Evolutionary conservation across 176 grass and related monocot species (phyloP).

Genomic region (Musa troglodytarum): DNA sequence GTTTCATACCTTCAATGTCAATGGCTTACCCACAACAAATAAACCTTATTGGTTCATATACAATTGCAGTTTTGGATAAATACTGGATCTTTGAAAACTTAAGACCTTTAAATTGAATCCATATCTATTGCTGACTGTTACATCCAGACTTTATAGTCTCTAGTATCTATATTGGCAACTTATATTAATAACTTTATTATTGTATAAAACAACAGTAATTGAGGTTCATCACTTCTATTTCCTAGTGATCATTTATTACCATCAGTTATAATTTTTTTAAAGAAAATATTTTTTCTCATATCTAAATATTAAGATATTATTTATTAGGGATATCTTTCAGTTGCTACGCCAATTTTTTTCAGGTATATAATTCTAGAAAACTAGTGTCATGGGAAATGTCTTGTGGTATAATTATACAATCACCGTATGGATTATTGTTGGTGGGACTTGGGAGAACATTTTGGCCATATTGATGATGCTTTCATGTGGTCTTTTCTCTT

Average conservation of each 20-base stretch:
- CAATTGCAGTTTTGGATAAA: neutral
- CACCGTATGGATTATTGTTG: too few relatives aligned
- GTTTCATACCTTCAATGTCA: neutral
- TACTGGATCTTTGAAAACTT: neutral
- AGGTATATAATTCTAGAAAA: too few relatives aligned
- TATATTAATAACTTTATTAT: neutral
- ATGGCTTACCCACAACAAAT: neutral
- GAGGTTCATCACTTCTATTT: neutral
- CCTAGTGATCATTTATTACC: neutral
- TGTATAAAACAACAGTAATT: neutral
- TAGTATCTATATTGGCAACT: neutral
- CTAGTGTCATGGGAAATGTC: too few relatives aligned
- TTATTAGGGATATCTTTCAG: neutral
- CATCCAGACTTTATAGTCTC: neutral
- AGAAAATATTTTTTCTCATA: neutral
- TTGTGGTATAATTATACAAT: too few relatives aligned
- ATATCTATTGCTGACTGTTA: neutral
- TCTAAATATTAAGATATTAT: neutral
- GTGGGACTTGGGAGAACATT: too few relatives aligned
- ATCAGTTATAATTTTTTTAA: neutral
- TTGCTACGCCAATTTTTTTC: too few relatives aligned
- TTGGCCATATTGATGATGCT: too few relatives aligned
- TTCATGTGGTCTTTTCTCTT: too few relatives aligned
- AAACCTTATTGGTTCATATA: neutral
- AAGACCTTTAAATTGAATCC: neutral